Evolutionary conservation across 495 filamentous ascomycete genomes (phyloP).

Genomic region (Penicillium desertorum): DNA sequence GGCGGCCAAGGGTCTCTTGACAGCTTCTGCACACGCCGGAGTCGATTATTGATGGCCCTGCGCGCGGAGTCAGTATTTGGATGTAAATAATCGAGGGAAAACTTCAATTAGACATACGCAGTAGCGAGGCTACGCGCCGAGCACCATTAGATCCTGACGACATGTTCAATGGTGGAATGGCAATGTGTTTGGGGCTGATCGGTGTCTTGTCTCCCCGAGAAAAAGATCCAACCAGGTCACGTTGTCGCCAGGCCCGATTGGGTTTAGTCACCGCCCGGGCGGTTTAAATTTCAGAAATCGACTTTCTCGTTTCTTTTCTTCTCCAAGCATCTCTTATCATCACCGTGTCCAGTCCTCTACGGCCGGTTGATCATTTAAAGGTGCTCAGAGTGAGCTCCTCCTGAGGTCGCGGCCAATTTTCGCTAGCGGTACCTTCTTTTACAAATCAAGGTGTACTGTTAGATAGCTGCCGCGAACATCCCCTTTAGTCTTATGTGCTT

Average conservation of each 20-base stretch:
- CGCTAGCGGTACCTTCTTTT: slow-evolving; percentile 70
- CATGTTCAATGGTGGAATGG: slow-evolving; percentile 32
- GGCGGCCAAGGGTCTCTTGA: slow-evolving; percentile 47
- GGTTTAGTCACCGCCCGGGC: slow-evolving; percentile 12
- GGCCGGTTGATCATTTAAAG: slow-evolving; percentile 63
- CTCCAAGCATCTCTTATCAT: slow-evolving; percentile 63
- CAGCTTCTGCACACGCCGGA: slow-evolving; percentile 53
- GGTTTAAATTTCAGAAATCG: slow-evolving; percentile 22
- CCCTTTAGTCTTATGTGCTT: neutral
- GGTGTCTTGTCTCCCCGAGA: slow-evolving; percentile 33
- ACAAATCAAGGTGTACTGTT: slow-evolving; percentile 61
- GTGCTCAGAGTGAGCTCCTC: slow-evolving; percentile 55
- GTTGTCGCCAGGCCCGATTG: slow-evolving; percentile 30
- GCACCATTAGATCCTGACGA: slow-evolving; percentile 48
- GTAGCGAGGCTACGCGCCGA: slow-evolving; percentile 43
- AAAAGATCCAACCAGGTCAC: slow-evolving; percentile 45
- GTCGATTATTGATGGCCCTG: slow-evolving; percentile 47
- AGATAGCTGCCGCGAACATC: slow-evolving; percentile 67
- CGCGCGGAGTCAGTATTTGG: slow-evolving; percentile 15
- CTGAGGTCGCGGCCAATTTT: slow-evolving; percentile 56
- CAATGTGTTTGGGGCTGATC: slow-evolving; percentile 18
- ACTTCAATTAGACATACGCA: slow-evolving; percentile 34
- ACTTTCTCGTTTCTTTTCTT: slow-evolving; percentile 32
- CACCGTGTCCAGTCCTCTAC: slow-evolving; percentile 50
- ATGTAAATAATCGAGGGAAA: neutral